A percentile compares a stretch with the other conserved stretches of the same genome.
Conservation (phyloP, 257 asterid genomes). For the Scutellaria barbata region DNA sequence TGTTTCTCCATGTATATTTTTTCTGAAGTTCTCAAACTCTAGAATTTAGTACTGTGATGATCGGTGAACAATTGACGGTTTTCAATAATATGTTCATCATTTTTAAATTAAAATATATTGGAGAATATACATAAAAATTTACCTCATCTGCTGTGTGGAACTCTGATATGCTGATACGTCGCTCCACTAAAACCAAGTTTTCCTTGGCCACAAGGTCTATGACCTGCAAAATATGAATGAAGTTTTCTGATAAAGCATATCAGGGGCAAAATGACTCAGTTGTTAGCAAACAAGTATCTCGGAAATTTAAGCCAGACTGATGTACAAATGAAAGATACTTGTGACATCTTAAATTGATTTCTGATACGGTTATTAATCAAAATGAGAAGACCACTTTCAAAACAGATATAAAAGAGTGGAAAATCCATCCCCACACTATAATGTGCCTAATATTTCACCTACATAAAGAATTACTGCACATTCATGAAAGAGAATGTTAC, state of each 20-base stretch:
- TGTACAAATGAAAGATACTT: too few relatives aligned
- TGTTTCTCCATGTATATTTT: too few relatives aligned
- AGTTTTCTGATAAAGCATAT: constrained; percentile 24
- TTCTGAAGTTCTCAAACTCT: too few relatives aligned
- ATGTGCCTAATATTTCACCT: constrained; percentile 13
- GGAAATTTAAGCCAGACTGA: too few relatives aligned
- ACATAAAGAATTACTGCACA: neutral
- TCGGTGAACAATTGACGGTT: neutral
- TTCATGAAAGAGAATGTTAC: neutral
- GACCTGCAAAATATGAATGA: constrained; percentile 53
- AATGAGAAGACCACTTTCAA: neutral
- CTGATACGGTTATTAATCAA: neutral
- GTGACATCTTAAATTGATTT: constrained; percentile 1
- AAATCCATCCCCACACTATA: neutral
- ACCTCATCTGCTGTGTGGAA: constrained; percentile 96
- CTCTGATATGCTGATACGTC: constrained; percentile 81
- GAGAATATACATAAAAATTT: constrained; percentile 15
- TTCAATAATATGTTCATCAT: neutral
- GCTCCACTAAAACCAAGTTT: constrained; percentile 59
- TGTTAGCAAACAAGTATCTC: constrained; percentile 16
- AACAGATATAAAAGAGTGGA: neutral
- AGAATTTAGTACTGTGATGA: too few relatives aligned
- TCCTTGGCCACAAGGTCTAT: constrained; percentile 72
- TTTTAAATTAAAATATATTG: neutral
- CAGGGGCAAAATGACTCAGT: constrained; percentile 6